phyloP scores from a whole-genome alignment of 2,329 filamentous ascomycete species.

The Phaeosphaeria sp. region DNA sequence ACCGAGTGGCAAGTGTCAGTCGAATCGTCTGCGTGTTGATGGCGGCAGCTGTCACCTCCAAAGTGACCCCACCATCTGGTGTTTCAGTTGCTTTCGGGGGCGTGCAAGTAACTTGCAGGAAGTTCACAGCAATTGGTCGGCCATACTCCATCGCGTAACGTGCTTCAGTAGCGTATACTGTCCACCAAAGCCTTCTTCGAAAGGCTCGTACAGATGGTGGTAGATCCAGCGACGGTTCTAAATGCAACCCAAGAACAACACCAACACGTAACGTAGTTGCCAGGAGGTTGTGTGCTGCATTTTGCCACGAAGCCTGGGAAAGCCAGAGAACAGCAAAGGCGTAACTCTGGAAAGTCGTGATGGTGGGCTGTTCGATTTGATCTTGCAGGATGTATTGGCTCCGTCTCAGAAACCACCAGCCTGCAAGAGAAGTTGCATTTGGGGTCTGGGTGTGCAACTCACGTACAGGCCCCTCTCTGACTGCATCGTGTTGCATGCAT shows the following conservation, averaged over 20 bases:
- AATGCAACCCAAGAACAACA: constrained; percentile 57
- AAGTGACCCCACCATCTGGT: not conserved
- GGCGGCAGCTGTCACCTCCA: constrained; percentile 18
- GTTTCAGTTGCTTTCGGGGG: constrained; percentile 44
- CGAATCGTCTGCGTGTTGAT: constrained; percentile 47
- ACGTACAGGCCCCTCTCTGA: constrained; percentile 30
- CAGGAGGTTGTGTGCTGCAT: constrained; percentile 54
- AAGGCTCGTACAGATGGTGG: constrained; percentile 48
- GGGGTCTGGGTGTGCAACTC: not conserved
- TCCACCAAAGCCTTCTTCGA: constrained; percentile 59
- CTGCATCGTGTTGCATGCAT: constrained; percentile 57
- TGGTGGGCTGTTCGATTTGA: constrained; percentile 58
- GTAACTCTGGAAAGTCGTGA: constrained; percentile 59
- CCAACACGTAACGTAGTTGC: constrained; percentile 55
- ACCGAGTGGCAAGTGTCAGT: constrained; percentile 42
- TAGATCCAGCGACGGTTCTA: constrained; percentile 51
- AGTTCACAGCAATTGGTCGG: constrained; percentile 50
- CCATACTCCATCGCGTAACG: constrained; percentile 58
- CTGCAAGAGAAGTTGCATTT: constrained; percentile 25
- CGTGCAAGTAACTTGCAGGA: constrained; percentile 43
- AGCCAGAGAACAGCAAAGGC: constrained; percentile 56
- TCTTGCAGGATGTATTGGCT: constrained; percentile 53
- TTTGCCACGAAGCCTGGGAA: constrained; percentile 57
- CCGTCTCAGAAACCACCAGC: constrained; percentile 57
- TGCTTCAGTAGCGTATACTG: constrained; percentile 54